Conservation (phyloP, 768 basidiomycete genomes). For the Sporobolomyces phaffii region DNA sequence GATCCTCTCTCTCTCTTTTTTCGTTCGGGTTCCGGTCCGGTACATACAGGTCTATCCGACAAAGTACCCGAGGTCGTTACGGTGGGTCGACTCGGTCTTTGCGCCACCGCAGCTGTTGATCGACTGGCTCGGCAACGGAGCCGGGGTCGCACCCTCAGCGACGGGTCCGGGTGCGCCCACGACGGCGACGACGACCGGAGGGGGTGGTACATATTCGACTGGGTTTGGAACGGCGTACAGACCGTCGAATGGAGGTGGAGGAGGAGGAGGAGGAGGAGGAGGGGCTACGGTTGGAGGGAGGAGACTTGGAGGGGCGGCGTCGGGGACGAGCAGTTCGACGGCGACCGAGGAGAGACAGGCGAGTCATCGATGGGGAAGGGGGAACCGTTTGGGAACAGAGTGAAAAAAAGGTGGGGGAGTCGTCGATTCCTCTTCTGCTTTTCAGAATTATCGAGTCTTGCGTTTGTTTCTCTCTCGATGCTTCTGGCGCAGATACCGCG, state of each 20-base stretch:
- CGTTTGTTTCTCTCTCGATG: too few species aligned
- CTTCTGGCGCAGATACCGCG: too few species aligned
- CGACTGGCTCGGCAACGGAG: conserved; percentile 22
- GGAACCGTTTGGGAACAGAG: conserved; percentile 32
- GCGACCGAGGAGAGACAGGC: conserved; percentile 10
- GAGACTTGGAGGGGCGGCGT: background rate
- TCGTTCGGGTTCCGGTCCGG: too few species aligned
- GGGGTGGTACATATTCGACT: background rate
- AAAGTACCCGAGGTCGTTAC: background rate
- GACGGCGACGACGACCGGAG: background rate
- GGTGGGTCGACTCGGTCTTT: background rate
- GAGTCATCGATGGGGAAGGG: conserved; percentile 35
- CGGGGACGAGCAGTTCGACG: too few species aligned
- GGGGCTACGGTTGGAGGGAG: background rate
- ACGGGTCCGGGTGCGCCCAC: background rate
- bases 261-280: background rate
- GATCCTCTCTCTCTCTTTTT: background rate
- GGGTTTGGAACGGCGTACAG: conserved; percentile 22
- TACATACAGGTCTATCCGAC: background rate
- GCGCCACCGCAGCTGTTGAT: conserved; percentile 23
- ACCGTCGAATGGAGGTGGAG: too few species aligned
- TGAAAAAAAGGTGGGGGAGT: too few species aligned
- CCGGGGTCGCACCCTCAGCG: conserved; percentile 13
- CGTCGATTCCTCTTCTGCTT: too few species aligned
- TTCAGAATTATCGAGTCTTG: too few species aligned